These are phyloP conservation scores for Diplodia sapinea DNA, from an alignment of 2,329 filamentous ascomycete species.

Conservation along the genomic window DNA sequence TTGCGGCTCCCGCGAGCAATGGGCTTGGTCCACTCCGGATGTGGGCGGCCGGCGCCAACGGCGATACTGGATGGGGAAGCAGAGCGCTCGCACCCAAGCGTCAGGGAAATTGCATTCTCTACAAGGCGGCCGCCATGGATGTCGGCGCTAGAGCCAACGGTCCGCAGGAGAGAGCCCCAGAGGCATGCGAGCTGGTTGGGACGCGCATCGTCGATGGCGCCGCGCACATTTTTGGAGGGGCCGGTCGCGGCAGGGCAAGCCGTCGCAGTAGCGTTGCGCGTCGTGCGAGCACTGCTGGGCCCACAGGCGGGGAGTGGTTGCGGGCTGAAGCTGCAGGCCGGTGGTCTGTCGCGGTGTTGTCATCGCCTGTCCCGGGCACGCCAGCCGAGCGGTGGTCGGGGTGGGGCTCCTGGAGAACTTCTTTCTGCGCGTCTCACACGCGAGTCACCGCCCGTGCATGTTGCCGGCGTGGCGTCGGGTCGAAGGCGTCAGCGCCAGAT, in stretches of 20 bases:
- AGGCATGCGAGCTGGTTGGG: constrained; percentile 12
- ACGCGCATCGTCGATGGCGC: constrained; percentile 16
- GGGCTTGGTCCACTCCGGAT: not conserved
- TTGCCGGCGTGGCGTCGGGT: constrained; percentile 1
- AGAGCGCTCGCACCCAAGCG: constrained; percentile 24
- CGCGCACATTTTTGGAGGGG: not conserved
- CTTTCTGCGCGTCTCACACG: constrained; percentile 8
- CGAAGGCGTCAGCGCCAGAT: constrained; percentile 1
- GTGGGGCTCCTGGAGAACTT: constrained; percentile 9
- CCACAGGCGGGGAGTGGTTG: not conserved
- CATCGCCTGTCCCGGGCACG: not conserved
- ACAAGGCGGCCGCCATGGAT: constrained; percentile 14
- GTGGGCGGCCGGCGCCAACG: constrained; percentile 13
- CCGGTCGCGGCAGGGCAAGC: constrained; percentile 4
- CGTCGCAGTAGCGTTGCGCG: constrained; percentile 20
- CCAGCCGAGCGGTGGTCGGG: not conserved
- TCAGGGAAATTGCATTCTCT: constrained; percentile 31
- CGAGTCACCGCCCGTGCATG: constrained; percentile 17
- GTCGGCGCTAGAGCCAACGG: constrained; percentile 26
- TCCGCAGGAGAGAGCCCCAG: constrained; percentile 12
- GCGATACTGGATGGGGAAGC: constrained; percentile 27
- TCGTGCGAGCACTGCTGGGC: not conserved
- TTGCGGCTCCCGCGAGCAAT: constrained; percentile 23
- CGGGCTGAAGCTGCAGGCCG: constrained; percentile 8
- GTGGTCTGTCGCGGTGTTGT: constrained; percentile 2